phyloP scores from a whole-genome alignment of 106 monocot genomes.

The Dioscorea alata region DNA sequence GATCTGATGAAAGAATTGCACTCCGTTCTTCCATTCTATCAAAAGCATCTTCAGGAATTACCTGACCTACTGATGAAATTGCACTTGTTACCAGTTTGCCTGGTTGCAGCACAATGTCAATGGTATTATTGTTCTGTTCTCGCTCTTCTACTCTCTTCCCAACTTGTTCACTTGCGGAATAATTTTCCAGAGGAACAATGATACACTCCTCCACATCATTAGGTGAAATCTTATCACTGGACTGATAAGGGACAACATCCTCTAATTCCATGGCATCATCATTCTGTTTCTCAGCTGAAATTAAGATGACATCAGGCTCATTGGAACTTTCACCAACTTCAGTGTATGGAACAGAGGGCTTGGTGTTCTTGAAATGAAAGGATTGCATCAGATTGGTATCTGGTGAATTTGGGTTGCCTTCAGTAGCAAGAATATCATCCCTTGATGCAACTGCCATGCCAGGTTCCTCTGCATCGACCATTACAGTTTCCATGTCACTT shows the following conservation, averaged over 20 bases:
- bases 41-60: not conserved
- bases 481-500: not conserved
- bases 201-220: not conserved
- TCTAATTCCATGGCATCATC: constrained; percentile 8
- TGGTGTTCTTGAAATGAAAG: not conserved
- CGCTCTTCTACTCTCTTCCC: not conserved
- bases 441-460: no score
- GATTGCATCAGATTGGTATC: not conserved
- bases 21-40: not conserved
- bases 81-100: constrained; percentile 6
- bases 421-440: not conserved
- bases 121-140: constrained; percentile 6
- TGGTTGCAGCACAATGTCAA: not conserved
- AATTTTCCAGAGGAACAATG: constrained; percentile 1
- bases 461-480: constrained; percentile 11
- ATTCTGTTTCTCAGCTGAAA: constrained; percentile 1
- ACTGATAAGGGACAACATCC: constrained; percentile 2
- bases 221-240: constrained; percentile 5
- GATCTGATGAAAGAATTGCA: not conserved
- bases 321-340: not conserved
- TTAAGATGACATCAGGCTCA: not conserved
- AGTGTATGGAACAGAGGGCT: not conserved
- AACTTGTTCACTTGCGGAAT: constrained; percentile 8
- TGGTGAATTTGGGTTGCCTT: constrained; percentile 1
- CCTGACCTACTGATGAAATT: not conserved